phyloP scores from a whole-genome alignment of 2,329 filamentous ascomycete genomes.

The Cercospora beticola region DNA sequence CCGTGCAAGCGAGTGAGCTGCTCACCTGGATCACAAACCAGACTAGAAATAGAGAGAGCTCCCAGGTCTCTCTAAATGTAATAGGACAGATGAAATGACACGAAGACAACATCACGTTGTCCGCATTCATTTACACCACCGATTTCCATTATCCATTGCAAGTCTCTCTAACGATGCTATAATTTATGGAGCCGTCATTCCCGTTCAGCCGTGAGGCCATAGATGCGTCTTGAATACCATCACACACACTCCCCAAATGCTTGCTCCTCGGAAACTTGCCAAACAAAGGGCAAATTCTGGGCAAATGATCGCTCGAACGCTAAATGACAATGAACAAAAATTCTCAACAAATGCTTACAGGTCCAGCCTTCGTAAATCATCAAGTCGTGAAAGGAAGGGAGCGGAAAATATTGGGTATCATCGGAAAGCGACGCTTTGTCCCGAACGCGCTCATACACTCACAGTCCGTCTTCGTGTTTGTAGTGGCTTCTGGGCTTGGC shows the following conservation, averaged over 20 bases:
- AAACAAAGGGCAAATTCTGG: not conserved
- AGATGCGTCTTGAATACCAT: constrained; percentile 5
- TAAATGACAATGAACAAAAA: constrained; percentile 11
- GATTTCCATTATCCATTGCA: not conserved
- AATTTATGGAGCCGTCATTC: not conserved
- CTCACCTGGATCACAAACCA: not conserved
- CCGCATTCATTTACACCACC: not conserved
- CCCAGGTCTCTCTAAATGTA: not conserved
- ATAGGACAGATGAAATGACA: not conserved
- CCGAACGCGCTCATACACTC: constrained; percentile 43
- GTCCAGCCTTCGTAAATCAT: constrained; percentile 25
- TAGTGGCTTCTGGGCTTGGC: constrained; percentile 78
- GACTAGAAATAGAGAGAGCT: not conserved
- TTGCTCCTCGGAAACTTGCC: not conserved
- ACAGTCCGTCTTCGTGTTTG: constrained; percentile 49
- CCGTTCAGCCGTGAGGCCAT: constrained; percentile 1
- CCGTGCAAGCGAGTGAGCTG: not conserved
- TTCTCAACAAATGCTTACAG: constrained; percentile 11
- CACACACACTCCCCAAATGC: not conserved
- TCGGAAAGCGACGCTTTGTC: not conserved
- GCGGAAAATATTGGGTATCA: not conserved
- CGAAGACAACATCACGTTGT: not conserved
- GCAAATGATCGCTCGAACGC: constrained; percentile 23
- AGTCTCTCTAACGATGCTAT: not conserved
- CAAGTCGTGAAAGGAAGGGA: not conserved